phyloP scores from a whole-genome alignment of 169 alveolate genomes.

The Eimeria maxima region DNA sequence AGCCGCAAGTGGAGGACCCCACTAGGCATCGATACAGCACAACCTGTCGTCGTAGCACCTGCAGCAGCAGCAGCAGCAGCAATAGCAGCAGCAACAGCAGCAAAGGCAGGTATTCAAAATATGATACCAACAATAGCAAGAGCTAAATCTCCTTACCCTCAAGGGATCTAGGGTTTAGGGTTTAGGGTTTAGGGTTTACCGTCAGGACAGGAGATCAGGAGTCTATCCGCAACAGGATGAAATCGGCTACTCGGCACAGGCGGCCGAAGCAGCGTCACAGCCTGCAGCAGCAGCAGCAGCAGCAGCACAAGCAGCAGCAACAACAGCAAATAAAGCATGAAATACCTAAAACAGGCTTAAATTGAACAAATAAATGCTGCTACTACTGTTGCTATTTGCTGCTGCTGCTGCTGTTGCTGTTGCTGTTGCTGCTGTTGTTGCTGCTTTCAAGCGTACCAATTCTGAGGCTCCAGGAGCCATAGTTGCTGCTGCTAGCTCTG shows the following conservation, averaged over 20 bases:
- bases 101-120: not conserved
- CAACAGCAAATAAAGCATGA: not conserved
- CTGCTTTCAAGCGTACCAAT: not conserved
- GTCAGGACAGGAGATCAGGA: constrained; percentile 29
- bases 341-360: too few species aligned
- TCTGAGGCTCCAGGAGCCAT: not conserved
- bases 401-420: too few species aligned
- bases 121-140: too few species aligned
- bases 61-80: not conserved
- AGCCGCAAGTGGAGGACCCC: not conserved
- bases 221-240: constrained; percentile 21
- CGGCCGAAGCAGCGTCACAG: constrained; percentile 9
- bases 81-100: too few species aligned
- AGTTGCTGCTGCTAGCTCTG: constrained; percentile 17
- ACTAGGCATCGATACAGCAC: not conserved
- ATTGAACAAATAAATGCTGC: too few species aligned
- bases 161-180: not conserved
- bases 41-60: not conserved
- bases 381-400: too few species aligned
- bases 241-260: not conserved
- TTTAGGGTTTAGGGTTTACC: constrained; percentile 6
- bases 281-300: constrained; percentile 53
- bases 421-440: too few species aligned
- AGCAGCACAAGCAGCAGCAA: constrained; percentile 42
- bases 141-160: not conserved